phyloP scores from a whole-genome alignment of 345 rosid genomes.

The Brassica incana region DNA sequence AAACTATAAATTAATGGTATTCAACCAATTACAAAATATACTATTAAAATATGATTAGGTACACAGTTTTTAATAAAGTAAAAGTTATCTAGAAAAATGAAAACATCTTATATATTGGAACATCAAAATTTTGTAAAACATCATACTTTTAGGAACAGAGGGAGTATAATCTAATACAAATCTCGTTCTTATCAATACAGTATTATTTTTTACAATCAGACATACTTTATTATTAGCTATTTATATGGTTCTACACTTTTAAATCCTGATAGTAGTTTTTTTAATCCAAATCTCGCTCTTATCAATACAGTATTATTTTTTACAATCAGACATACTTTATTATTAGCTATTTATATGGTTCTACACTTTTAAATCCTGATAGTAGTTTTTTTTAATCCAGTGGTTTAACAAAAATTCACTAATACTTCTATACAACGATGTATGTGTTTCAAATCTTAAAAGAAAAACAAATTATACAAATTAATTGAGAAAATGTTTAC shows the following conservation, averaged over 20 bases:
- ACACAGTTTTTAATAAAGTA: too few species aligned
- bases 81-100: too few species aligned
- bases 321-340: neutral
- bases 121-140: too few species aligned
- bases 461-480: too few species aligned
- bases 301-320: neutral
- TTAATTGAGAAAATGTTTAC: neutral
- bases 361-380: neutral
- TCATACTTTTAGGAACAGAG: too few species aligned
- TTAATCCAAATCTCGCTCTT: neutral
- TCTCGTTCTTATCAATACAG: conserved; percentile 13
- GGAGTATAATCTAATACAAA: neutral
- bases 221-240: neutral
- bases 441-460: too few species aligned
- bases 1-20: too few species aligned
- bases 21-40: too few species aligned
- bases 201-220: neutral
- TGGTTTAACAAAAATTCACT: neutral
- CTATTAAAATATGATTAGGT: too few species aligned
- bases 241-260: neutral
- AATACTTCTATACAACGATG: neutral
- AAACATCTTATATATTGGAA: too few species aligned
- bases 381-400: neutral
- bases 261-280: neutral
- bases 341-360: neutral